phyloP scores from a whole-genome alignment of 352 stramenopile genomes.

The Phytopythium montanum region DNA sequence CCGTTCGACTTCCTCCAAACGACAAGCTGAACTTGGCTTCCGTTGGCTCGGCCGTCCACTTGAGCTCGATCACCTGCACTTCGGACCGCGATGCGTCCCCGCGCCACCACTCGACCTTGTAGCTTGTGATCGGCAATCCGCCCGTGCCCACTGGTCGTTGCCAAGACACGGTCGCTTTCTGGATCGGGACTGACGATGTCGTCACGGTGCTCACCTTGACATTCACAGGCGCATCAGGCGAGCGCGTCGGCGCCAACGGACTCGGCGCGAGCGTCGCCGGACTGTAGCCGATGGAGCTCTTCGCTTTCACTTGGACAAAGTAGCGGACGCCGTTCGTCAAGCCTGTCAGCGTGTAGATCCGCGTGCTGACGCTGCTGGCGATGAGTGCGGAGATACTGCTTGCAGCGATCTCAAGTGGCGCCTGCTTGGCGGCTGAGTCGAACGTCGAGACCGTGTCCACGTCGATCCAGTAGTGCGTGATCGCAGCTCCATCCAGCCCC shows the following conservation, averaged over 20 bases:
- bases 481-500: conserved; percentile 31
- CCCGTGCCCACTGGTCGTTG: conserved; percentile 52
- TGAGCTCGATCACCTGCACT: conserved; percentile 85
- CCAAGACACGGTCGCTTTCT: conserved; percentile 65
- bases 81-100: conserved; percentile 36
- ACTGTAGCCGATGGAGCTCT: conserved; percentile 65
- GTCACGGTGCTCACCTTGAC: conserved; percentile 61
- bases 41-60: conserved; percentile 64
- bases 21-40: conserved; percentile 58
- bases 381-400: conserved; percentile 49
- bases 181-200: conserved; percentile 40
- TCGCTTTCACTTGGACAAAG: conserved; percentile 83
- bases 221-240: conserved; percentile 40
- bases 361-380: conserved; percentile 32
- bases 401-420: conserved; percentile 33
- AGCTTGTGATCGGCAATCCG: conserved; percentile 63
- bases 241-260: conserved; percentile 46
- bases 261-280: conserved; percentile 57
- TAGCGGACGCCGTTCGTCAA: conserved; percentile 76
- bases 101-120: conserved; percentile 85
- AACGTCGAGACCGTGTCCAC: conserved; percentile 74
- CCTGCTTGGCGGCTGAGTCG: conserved; percentile 42
- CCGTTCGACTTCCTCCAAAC: conserved; percentile 71
- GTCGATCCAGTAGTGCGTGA: conserved; percentile 64
- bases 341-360: conserved; percentile 64